Evolutionary conservation across 441 rosid species (phyloP), one percentile per base, ranked within the genome.

Genomic region (Rhodomyrtus psidioides): DNA sequence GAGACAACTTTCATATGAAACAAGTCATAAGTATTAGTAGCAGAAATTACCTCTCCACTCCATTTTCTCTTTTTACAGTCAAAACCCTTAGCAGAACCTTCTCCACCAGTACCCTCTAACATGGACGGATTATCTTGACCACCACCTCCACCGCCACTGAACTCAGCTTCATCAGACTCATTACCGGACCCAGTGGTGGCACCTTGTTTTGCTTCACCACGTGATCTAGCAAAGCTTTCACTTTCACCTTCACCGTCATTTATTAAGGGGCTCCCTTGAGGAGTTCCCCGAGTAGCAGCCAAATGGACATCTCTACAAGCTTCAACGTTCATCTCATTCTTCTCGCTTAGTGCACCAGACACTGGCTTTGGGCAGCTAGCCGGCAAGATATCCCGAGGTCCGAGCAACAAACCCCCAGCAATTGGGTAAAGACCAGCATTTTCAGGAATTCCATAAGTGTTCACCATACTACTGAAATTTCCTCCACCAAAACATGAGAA

Each of bases 151-250:
- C 95, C 58, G 10, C 87, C 98, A 89, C 96, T 94, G 88, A 92
- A 94, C 89, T 95, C 98, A 83, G 96, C 92, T 90, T 94, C 96
- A 88, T 96, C 98, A 15, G 99, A 95, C 75, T 94, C 96, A 87
- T 95, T 92, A 70, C 94, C 93, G 24, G 97, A 95, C 86, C 92
- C 95, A 88, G 93, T 94, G 83, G 93, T 93, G 84, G 88, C 88
- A 88, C 92, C 93, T 90, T 89, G 94, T 89, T 93, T 94, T 84
- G 83, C 91, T 84, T 92, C 96, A 84, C 92, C 94, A 84, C 89
- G 90, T 86, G 93, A 93, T 84, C 88, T 90, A 55, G 88, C 93
- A 70, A 92, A 84, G 91, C 91, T 87, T 79, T 91, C 94, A 75
- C 91, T 88, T 86, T 84, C 91, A 86, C 90, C 88, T 82, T 84